These are phyloP conservation scores for Beauveria rudraprayagi DNA, from an alignment of 2,329 filamentous ascomycete genomes.

Conservation along the genomic window DNA sequence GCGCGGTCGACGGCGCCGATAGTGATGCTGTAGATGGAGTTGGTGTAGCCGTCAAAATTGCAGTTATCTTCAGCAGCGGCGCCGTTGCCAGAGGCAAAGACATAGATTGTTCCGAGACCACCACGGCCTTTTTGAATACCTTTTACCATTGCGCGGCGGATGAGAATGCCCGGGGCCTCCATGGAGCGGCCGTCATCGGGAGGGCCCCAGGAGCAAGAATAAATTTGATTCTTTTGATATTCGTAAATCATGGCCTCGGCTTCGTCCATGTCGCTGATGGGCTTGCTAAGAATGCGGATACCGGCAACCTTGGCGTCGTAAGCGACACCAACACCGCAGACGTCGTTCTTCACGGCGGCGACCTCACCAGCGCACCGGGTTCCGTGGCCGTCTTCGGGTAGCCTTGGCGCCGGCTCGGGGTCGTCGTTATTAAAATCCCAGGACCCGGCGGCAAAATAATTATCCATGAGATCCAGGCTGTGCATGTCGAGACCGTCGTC, in stretches of 20 bases:
- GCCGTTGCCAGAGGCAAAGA: slow-evolving; percentile 92
- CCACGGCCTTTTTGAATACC: slow-evolving; percentile 80
- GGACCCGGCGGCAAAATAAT: slow-evolving; percentile 88
- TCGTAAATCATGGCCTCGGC: slow-evolving; percentile 88
- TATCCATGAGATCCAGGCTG: slow-evolving; percentile 83
- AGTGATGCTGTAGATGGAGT: slow-evolving; percentile 98
- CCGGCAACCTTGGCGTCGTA: slow-evolving; percentile 87
- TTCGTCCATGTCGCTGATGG: slow-evolving; percentile 88
- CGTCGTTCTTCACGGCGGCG: slow-evolving; percentile 81
- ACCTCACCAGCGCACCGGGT: slow-evolving; percentile 94
- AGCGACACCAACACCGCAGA: slow-evolving; percentile 92
- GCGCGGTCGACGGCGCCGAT: slow-evolving; percentile 86
- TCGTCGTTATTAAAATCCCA: slow-evolving; percentile 91
- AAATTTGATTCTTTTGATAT: slow-evolving; percentile 87
- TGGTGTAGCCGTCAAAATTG: slow-evolving; percentile 99
- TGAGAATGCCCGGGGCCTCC: slow-evolving; percentile 86
- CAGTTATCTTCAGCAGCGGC: slow-evolving; percentile 85
- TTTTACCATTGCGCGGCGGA: slow-evolving; percentile 83
- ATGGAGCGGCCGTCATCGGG: slow-evolving; percentile 89
- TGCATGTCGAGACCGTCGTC: slow-evolving; percentile 96
- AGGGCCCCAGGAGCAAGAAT: slow-evolving; percentile 97
- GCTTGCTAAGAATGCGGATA: slow-evolving; percentile 83
- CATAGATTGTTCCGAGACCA: slow-evolving; percentile 83
- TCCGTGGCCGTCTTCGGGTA: slow-evolving; percentile 81
- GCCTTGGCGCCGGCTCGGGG: slow-evolving; percentile 69